Evolutionary conservation across 2,329 filamentous ascomycete genomes (phyloP), one percentile per base, ranked within the genome.

Genomic region (Phaeomoniella chlamydospora): DNA sequence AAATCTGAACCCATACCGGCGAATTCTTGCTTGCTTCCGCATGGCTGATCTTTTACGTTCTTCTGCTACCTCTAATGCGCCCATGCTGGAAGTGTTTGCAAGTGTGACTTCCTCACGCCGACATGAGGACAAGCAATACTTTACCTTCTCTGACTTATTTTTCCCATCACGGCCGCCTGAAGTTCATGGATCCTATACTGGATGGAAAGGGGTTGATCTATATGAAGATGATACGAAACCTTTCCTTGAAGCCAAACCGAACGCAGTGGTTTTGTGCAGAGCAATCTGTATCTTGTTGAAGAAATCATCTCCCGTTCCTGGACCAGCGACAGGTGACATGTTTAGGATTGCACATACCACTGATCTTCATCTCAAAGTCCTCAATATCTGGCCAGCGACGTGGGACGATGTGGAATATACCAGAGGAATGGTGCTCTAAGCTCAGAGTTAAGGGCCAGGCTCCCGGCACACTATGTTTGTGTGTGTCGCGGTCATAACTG

Each of bases 381-480:
- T 36, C 11, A 36, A 15, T 29, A 36, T 36, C n/a, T 36, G 34
- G 34, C 5, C 17, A 18, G 18, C 34, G 18, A 16, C 15, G 12
- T 36, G 34, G 34, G 18, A 36, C 12, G 34, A 36, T 29, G 18
- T 36, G 5, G 17, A 30, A 18, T 36, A 36, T 36, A n/a, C 19
- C 5, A 9, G 18, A 18, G 34, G 34, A 10, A 29, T 36, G 6
- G 34, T 36, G 34, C 6, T 26, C 22, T 26, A n/a, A 26, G 22
- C n/a, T n/a, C n/a, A n/a, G n/a, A n/a, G n/a, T n/a, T n/a, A n/a
- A 26, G 22, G n/a, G 22, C 22, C 22, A 26, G 9, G 22, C 22
- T 26, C 6, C 22, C 22, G n/a, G n/a, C 22, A 9, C 22, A 26
- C 14, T 55, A n/a, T n/a, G n/a, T n/a, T n/a, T n/a, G n/a, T n/a